These are phyloP conservation scores for Chalara sp. DNA, from an alignment of 2,329 filamentous ascomycete genomes.

Conservation along the genomic window DNA sequence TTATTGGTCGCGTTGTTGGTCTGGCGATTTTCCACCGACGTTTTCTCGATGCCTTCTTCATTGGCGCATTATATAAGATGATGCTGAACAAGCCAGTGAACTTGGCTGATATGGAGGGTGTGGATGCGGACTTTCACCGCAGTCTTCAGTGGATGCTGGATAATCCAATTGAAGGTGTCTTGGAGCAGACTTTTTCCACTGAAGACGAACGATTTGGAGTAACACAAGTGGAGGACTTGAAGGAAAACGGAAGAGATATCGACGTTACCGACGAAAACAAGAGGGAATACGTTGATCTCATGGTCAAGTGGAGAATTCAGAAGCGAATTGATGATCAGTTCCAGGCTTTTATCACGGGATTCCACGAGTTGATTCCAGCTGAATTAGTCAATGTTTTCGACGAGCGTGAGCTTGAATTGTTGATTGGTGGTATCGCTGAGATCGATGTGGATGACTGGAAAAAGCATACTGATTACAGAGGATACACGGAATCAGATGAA, in stretches of 20 bases:
- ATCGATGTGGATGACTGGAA: conserved; percentile 99
- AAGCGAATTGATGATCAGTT: conserved; percentile 98
- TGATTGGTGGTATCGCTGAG: conserved; percentile 98
- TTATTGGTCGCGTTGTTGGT: conserved; percentile 95
- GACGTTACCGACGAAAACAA: conserved; percentile 99
- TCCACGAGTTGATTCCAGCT: conserved; percentile 93
- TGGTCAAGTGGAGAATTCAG: conserved; percentile 98
- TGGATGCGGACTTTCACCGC: conserved; percentile 95
- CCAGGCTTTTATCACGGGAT: conserved; percentile 93
- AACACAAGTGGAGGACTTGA: conserved; percentile 87
- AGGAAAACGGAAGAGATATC: conserved; percentile 82
- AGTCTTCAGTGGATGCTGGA: conserved; percentile 97
- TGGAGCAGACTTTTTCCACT: conserved; percentile 94
- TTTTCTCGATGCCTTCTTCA: conserved; percentile 98
- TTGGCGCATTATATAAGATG: conserved; percentile 99
- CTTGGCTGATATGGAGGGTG: conserved; percentile 95
- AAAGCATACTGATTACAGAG: conserved; percentile 98
- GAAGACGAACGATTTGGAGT: conserved; percentile 97
- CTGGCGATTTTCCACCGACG: conserved; percentile 96
- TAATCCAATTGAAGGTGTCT: conserved; percentile 90
- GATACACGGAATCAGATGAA: conserved; percentile 95
- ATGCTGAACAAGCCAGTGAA: conserved; percentile 88
- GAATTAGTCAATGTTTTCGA: conserved; percentile 98
- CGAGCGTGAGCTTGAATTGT: conserved; percentile 89
- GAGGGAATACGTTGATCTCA: conserved; percentile 95